Evolutionary conservation across 768 basidiomycete genomes (phyloP).

Genomic region (Hebeloma cylindrosporum): DNA sequence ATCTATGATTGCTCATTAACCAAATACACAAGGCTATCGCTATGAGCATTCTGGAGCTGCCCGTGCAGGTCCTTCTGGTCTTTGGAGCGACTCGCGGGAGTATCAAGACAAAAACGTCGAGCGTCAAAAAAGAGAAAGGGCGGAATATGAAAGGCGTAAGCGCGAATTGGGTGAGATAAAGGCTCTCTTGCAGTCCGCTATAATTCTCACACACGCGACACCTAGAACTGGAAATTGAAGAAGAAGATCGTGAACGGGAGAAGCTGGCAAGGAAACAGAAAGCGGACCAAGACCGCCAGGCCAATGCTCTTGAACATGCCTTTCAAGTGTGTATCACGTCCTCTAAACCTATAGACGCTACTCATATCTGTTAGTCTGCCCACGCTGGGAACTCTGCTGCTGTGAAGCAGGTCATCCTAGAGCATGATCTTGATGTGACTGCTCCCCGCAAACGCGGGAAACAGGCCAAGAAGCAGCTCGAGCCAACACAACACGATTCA

Average conservation of each 20-base stretch:
- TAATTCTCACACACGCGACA: constrained; percentile 1
- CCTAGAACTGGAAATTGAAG: constrained; percentile 33
- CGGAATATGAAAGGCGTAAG: constrained; percentile 32
- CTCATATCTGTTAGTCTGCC: constrained; percentile 21
- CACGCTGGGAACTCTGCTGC: constrained; percentile 25
- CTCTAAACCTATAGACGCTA: not conserved
- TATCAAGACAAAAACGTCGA: constrained; percentile 20
- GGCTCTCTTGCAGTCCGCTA: not conserved
- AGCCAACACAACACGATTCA: constrained; percentile 25
- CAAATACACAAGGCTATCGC: constrained; percentile 28
- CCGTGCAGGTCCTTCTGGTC: constrained; percentile 16
- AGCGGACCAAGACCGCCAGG: constrained; percentile 24
- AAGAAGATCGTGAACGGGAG: constrained; percentile 31
- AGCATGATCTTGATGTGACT: constrained; percentile 33
- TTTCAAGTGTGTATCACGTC: constrained; percentile 23
- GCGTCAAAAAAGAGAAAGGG: constrained; percentile 29
- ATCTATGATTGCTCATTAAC: not conserved
- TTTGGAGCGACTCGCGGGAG: constrained; percentile 19
- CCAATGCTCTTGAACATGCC: constrained; percentile 25
- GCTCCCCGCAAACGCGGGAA: constrained; percentile 26
- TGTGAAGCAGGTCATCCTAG: constrained; percentile 28
- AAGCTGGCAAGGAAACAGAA: constrained; percentile 25
- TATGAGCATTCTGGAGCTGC: constrained; percentile 24
- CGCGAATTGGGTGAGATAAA: constrained; percentile 31
- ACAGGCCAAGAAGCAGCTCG: constrained; percentile 22